Evolutionary conservation across 2,329 filamentous ascomycete species (phyloP).

Genomic region (Talaromyces sp.): DNA sequence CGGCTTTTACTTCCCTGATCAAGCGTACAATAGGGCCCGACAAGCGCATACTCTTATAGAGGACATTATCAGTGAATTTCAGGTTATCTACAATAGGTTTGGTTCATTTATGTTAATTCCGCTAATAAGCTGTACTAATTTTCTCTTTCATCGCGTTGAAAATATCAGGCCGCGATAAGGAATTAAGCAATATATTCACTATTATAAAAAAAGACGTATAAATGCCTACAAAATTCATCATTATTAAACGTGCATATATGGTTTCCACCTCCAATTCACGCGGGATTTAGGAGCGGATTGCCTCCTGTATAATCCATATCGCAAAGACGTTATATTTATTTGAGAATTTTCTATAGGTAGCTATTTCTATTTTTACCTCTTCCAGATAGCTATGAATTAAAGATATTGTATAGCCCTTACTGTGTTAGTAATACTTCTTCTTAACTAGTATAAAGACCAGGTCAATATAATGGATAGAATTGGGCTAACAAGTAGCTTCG

Average conservation of each 20-base stretch:
- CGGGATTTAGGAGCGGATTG: neutral
- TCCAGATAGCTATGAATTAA: constrained; percentile 4
- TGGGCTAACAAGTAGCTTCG: neutral
- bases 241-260: neutral
- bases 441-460: neutral
- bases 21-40: constrained; percentile 3
- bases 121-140: neutral
- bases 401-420: neutral
- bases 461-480: neutral
- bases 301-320: neutral
- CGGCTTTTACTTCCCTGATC: neutral
- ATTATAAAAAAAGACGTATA: neutral
- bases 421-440: too few relatives aligned
- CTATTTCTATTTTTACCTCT: neutral
- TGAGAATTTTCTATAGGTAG: neutral
- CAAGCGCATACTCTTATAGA: constrained; percentile 1
- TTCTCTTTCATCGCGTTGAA: neutral
- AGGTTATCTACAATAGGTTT: neutral
- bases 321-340: neutral
- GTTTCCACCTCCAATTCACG: neutral
- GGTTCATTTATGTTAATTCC: neutral
- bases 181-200: neutral
- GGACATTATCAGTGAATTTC: neutral
- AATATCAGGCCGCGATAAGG: neutral
- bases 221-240: neutral